Percentiles rank a stretch among this genome's conserved stretches.
phyloP scores from a whole-genome alignment of 768 basidiomycete species.

The Amanita pallidorosea region DNA sequence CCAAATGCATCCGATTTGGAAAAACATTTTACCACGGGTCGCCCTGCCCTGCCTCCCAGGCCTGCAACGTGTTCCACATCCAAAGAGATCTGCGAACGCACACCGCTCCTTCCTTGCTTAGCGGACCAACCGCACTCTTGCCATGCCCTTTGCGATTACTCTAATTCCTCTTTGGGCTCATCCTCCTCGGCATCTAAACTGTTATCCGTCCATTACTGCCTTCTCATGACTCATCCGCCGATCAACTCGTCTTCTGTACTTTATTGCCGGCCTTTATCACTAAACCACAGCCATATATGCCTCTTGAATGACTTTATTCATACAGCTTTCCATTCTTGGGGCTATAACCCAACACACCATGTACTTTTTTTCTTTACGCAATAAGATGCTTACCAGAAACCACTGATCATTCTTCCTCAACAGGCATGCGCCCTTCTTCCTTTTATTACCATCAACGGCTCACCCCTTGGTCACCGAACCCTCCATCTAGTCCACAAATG shows the following conservation, averaged over 20 bases:
- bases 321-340: background rate
- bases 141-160: background rate
- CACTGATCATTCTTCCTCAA: too few species aligned
- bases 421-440: background rate
- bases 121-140: background rate
- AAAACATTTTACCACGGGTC: background rate
- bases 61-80: background rate
- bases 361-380: background rate
- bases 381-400: background rate
- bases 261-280: background rate
- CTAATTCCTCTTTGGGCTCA: background rate
- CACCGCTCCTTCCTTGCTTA: background rate
- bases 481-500: background rate
- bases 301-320: background rate
- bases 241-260: slow-evolving; percentile 11
- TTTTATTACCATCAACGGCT: background rate
- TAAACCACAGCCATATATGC: background rate
- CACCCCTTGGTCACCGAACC: background rate
- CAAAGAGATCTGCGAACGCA: background rate
- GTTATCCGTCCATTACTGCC: background rate
- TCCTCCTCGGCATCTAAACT: slow-evolving; percentile 4
- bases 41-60: background rate
- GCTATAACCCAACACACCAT: background rate
- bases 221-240: slow-evolving; percentile 12
- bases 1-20: background rate